Percentiles rank a stretch among this genome's conserved stretches.
These are phyloP conservation scores for Spatholobus suberectus DNA, from an alignment of 306 rosid species.

Conservation along the genomic window DNA sequence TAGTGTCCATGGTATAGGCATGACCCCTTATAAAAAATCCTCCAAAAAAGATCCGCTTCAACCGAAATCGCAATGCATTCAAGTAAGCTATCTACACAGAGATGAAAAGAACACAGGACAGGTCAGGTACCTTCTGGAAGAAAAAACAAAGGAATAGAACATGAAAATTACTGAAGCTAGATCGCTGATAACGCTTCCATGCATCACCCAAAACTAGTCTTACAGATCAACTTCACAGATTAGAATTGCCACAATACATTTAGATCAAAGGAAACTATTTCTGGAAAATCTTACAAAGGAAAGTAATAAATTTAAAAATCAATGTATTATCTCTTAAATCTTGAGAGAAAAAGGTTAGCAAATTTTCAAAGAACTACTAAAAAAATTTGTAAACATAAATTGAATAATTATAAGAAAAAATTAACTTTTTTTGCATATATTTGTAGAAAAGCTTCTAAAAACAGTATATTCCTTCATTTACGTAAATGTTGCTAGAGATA, in stretches of 20 bases:
- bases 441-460: background rate
- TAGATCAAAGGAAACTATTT: slow-evolving; percentile 10
- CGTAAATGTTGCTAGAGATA: background rate
- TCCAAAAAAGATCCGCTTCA: slow-evolving; percentile 95
- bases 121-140: slow-evolving; percentile 24
- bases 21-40: slow-evolving; percentile 99
- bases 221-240: slow-evolving; percentile 1
- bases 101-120: slow-evolving; percentile 32
- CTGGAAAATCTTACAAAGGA: background rate
- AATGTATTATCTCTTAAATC: background rate
- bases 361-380: background rate
- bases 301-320: slow-evolving; percentile 10
- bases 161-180: slow-evolving; percentile 13
- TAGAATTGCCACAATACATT: background rate
- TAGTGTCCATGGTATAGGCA: slow-evolving; percentile 99
- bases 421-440: background rate
- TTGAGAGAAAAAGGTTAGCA: background rate
- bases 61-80: slow-evolving; percentile 85
- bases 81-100: slow-evolving; percentile 79
- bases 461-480: background rate
- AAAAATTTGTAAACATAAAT: background rate
- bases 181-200: slow-evolving; percentile 20
- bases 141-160: slow-evolving; percentile 24
- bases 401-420: background rate
- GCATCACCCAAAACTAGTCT: slow-evolving; percentile 18